A percentile compares a stretch with the other conserved stretches of the same genome.
Conservation (phyloP, 129 eudicot genomes). For the Deinandra increscens region DNA sequence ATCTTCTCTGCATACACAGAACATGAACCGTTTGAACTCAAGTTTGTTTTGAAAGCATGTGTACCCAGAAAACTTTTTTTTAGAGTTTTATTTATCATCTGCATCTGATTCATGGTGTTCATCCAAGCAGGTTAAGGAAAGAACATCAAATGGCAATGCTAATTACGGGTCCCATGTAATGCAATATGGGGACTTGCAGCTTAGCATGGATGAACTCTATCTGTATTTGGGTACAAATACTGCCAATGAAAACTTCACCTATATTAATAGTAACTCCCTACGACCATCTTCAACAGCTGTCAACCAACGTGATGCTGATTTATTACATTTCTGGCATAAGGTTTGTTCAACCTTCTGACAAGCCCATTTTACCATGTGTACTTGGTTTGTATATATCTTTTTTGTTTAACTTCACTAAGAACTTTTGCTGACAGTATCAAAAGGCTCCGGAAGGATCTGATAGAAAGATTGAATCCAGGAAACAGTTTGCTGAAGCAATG, state of each 20-base stretch:
- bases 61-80: not conserved
- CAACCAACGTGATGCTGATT: constrained; percentile 96
- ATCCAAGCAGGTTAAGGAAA: constrained; percentile 64
- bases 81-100: not conserved
- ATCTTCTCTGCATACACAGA: not conserved
- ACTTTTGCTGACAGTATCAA: constrained; percentile 51
- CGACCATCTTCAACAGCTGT: constrained; percentile 56
- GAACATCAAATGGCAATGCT: constrained; percentile 67
- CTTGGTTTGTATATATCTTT: not conserved
- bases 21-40: not conserved
- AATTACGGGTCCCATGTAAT: constrained; percentile 92
- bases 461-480: constrained; percentile 64
- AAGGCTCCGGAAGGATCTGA: constrained; percentile 91
- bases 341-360: constrained; percentile 31
- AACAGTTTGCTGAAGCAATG: constrained; percentile 82
- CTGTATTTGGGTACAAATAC: constrained; percentile 82
- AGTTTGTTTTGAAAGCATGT: not conserved
- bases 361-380: not conserved
- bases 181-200: constrained; percentile 87
- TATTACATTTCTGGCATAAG: constrained; percentile 86
- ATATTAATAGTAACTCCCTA: constrained; percentile 45
- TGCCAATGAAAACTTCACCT: constrained; percentile 65
- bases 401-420: not conserved
- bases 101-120: not conserved
- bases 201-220: constrained; percentile 60